Conservation (phyloP, 2,329 filamentous ascomycete species). For the Nigrograna mackinnonii region DNA sequence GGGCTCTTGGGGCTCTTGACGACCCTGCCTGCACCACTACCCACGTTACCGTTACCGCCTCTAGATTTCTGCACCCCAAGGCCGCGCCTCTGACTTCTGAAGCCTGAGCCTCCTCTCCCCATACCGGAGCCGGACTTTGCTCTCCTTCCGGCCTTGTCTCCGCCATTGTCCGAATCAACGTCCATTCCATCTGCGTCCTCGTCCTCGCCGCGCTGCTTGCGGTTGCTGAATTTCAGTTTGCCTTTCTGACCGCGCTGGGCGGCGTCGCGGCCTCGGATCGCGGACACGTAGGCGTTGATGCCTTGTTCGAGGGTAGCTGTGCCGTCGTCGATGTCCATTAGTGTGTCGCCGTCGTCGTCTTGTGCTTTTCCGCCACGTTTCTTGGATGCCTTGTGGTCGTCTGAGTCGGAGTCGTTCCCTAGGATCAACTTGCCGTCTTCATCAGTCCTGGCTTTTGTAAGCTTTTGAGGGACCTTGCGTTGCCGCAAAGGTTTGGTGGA, state of each 20-base stretch:
- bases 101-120: conserved; percentile 17
- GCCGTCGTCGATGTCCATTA: conserved; percentile 65
- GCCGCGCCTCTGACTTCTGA: conserved; percentile 35
- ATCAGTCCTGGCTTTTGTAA: conserved; percentile 56
- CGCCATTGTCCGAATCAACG: conserved; percentile 25
- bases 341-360: conserved; percentile 48
- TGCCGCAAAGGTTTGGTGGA: conserved; percentile 78
- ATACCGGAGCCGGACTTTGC: conserved; percentile 32
- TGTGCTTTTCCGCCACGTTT: conserved; percentile 4
- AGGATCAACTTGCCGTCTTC: conserved; percentile 82
- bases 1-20: conserved; percentile 5
- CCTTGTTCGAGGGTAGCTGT: conserved; percentile 50
- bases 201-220: conserved; percentile 45
- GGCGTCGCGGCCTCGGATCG: conserved; percentile 63
- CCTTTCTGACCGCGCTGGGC: conserved; percentile 62
- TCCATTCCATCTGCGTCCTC: conserved; percentile 52
- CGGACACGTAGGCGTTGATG: conserved; percentile 65
- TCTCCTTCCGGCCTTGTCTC: conserved; percentile 33
- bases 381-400: conserved; percentile 38
- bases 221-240: conserved; percentile 63
- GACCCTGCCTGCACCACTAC: conserved; percentile 5
- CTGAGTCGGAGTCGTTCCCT: conserved; percentile 54
- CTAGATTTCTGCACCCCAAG: conserved; percentile 41
- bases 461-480: conserved; percentile 53
- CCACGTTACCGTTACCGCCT: conserved; percentile 19